Base-by-base conservation (phyloP, 2,329 filamentous ascomycete species). In the Penicillium brevicompactum region DNA sequence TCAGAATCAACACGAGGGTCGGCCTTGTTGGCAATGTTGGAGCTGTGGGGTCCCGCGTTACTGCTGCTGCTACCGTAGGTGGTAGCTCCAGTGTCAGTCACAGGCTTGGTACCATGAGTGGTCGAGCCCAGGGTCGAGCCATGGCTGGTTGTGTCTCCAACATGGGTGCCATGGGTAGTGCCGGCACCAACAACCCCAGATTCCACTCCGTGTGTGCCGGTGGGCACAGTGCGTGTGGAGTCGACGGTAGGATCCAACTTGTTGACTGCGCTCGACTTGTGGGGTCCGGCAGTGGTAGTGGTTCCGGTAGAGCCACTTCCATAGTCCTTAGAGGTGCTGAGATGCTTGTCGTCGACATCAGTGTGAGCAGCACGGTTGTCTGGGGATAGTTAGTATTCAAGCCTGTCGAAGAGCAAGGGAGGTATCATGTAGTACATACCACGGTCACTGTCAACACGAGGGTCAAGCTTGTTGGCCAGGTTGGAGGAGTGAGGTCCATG, bases 1-100 rank as follows among this genome's bases (percentile, higher is more conserved):
- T 53, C 45, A n/a, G 78, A 32, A 76, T 63, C 61, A 1, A 63
- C 48, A 2, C 59, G 59, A 32, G 59, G 61, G 6, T 63, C 59
- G 1, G 27, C 18, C 52, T 63, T 63, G 48, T 63, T 62, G 40
- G 51, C 52, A n/a, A 73, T 5, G 34, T 53, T 48, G n/a, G 51
- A 75, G 31, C 44, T 32, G 10, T 64, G 60, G 2, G 60, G 62
- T 1, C 58, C 60, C 4, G 37, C 30, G 10, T 46, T 58, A 47
- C 27, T 44, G 30, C 54, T 53, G 18, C 45, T 38, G 13, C 47
- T 40, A n/a, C 51, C 45, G 14, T 47, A 37, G 8, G 51, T 41
- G 27, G 21, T 49, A 31, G 46, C 31, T 51, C 42, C 44, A 50
- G 42, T 30, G 46, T 9, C 40, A 14, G 40, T 27, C 27, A 27